Base-by-base conservation (phyloP, 2,329 filamentous ascomycete genomes). In the Sporothrix globosa region DNA sequence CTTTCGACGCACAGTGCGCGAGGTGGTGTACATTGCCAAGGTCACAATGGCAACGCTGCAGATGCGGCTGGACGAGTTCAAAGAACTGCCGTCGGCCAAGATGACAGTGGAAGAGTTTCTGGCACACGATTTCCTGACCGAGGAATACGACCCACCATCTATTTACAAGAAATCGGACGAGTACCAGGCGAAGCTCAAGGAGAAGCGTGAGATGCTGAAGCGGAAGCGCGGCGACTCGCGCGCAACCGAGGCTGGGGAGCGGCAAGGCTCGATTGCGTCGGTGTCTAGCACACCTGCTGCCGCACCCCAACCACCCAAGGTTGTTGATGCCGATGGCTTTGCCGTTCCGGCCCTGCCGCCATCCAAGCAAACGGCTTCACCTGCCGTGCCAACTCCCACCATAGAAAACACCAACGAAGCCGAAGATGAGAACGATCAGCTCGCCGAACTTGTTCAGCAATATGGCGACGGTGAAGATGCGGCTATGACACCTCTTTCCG, bases 11-110 rank as follows among this genome's bases (percentile, higher is more conserved):
- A 97, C 93, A 0, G 89, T 97, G 14, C 88, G 93, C 41, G 96
- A 99, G 80, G 92, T 99, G 10, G 95, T 98, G n/a, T 98, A 97
- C 78, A 92, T 97, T 50, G 95, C 97, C 78, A 98, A 97, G 78
- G 94, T 98, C 67, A 96, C 94, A 54, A 96, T 96, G 74, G 87
- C 93, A 72, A 99, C 96, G 9, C 93, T 99, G 72, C 91, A 93
- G 76, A 92, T 95, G 78, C 93, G 96, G 73, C 83, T 99, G 11
- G 90, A 94, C 74, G 96, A 99, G 77, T 99, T 98, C 81, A 93
- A 92, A 73, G 87, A 90, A 44, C 97, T 95, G 0, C 91, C 92
- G 73, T 93, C 91, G 72, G 93, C 93, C 74, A 88, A 88, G 67
- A 86, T 98, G 80, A 96, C 93, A 0, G 92, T 99, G 24, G 91